A percentile compares a stretch with the other conserved stretches of the same genome.
Conservation (phyloP, 352 stramenopile species). For the Globisporangium ultimum region DNA sequence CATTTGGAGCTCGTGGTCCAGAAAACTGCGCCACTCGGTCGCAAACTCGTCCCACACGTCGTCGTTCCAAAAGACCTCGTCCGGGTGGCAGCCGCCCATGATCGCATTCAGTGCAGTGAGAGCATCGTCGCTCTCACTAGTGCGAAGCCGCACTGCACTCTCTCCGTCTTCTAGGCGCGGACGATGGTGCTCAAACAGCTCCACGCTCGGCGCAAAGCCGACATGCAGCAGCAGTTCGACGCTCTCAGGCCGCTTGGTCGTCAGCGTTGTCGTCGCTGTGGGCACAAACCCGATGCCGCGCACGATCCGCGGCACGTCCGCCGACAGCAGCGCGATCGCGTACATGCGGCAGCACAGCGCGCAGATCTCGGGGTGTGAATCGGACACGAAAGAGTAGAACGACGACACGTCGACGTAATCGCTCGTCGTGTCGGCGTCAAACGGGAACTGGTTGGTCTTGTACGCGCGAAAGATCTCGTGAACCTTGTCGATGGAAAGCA, state of each 20-base stretch:
- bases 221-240: conserved; percentile 68
- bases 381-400: conserved; percentile 83
- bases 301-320: conserved; percentile 48
- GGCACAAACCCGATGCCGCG: conserved; percentile 58
- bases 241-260: conserved; percentile 33
- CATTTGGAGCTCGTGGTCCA: conserved; percentile 51
- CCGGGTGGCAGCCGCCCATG: conserved; percentile 20
- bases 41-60: conserved; percentile 57
- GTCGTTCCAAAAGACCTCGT: conserved; percentile 50
- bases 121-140: conserved; percentile 1
- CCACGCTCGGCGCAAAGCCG: conserved; percentile 60
- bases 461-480: conserved; percentile 58
- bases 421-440: conserved; percentile 63
- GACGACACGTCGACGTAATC: conserved; percentile 79
- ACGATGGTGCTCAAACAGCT: conserved; percentile 9
- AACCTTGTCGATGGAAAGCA: conserved; percentile 27
- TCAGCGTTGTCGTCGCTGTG: conserved; percentile 38
- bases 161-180: too few species aligned
- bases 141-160: neutral
- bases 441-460: conserved; percentile 68
- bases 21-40: conserved; percentile 47
- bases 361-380: conserved; percentile 77
- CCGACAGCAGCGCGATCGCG: conserved; percentile 56
- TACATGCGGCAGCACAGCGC: conserved; percentile 78
- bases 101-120: conserved; percentile 2